These are phyloP conservation scores for Papiliotrema nemorosa DNA, from an alignment of 1,284 basidiomycete species.

Conservation along the genomic window DNA sequence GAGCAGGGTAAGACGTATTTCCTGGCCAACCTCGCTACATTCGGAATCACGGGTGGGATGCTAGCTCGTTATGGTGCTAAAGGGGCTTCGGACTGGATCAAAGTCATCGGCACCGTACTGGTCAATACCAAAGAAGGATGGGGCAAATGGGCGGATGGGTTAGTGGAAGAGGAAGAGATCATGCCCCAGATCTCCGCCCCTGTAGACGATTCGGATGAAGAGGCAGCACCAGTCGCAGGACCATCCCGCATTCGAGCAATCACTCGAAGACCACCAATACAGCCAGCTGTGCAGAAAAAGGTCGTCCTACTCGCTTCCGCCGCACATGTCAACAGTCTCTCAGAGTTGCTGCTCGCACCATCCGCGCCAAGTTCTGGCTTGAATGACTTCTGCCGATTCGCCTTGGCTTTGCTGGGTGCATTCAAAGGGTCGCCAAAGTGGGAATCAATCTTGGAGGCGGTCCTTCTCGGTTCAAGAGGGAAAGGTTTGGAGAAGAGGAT, in stretches of 20 bases:
- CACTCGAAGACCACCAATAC: conserved; percentile 17
- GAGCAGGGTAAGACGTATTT: conserved; percentile 45
- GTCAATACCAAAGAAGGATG: conserved; percentile 35
- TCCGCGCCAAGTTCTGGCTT: conserved; percentile 13
- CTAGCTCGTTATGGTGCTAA: conserved; percentile 24
- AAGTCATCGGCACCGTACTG: conserved; percentile 32
- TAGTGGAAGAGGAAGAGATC: conserved; percentile 14
- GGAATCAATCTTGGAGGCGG: conserved; percentile 52
- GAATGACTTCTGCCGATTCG: conserved; percentile 31
- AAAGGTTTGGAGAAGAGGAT: conserved; percentile 63
- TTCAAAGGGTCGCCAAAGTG: conserved; percentile 57
- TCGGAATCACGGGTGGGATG: conserved; percentile 46
- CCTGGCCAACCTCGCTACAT: conserved; percentile 47
- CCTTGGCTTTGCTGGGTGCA: conserved; percentile 48
- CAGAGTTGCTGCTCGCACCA: conserved; percentile 15
- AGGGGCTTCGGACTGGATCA: conserved; percentile 35
- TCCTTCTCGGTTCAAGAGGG: conserved; percentile 41
- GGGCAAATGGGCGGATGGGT: conserved; percentile 43
- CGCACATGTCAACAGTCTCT: conserved; percentile 28
- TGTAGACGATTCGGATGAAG: conserved; percentile 12
- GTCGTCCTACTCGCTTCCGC: conserved; percentile 32
- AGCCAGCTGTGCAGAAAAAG: conserved; percentile 28
- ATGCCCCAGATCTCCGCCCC: not conserved
- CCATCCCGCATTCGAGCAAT: conserved; percentile 1
- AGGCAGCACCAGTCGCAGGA: conserved; percentile 6